Evolutionary conservation across 2,329 filamentous ascomycete genomes (phyloP).

Genomic region (Cladosporium halotolerans): DNA sequence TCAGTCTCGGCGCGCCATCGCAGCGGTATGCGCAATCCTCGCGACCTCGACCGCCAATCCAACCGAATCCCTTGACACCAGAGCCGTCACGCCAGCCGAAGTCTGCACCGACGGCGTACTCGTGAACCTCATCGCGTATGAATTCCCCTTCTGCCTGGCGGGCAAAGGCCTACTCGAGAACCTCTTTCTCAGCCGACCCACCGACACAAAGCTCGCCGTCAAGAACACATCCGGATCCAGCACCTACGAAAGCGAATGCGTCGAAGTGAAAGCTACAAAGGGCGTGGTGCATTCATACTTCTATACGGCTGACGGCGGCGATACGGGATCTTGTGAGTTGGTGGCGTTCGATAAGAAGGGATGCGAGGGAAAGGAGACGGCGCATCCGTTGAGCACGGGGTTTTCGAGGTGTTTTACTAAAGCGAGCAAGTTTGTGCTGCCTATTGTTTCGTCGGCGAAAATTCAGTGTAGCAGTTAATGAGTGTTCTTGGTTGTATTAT

Average conservation of each 20-base stretch:
- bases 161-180: background rate
- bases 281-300: constrained; percentile 6
- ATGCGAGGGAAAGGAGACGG: background rate
- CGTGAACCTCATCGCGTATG: constrained; percentile 9
- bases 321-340: background rate
- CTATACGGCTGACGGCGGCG: background rate
- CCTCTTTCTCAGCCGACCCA: constrained; percentile 5
- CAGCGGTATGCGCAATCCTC: too few species aligned
- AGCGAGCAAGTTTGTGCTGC: constrained; percentile 1
- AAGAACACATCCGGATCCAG: background rate
- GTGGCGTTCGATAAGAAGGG: background rate
- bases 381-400: background rate
- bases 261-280: background rate
- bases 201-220: background rate
- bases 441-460: background rate
- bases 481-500: too few species aligned
- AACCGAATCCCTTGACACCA: too few species aligned
- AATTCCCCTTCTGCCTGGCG: constrained; percentile 8
- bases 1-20: too few species aligned
- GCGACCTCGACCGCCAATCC: too few species aligned
- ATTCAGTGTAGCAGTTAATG: background rate
- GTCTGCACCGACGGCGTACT: background rate
- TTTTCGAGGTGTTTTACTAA: constrained; percentile 4
- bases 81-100: too few species aligned
- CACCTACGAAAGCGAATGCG: background rate